Conservation (phyloP, 179 eudicot genomes). For the Nepenthes alata region DNA sequence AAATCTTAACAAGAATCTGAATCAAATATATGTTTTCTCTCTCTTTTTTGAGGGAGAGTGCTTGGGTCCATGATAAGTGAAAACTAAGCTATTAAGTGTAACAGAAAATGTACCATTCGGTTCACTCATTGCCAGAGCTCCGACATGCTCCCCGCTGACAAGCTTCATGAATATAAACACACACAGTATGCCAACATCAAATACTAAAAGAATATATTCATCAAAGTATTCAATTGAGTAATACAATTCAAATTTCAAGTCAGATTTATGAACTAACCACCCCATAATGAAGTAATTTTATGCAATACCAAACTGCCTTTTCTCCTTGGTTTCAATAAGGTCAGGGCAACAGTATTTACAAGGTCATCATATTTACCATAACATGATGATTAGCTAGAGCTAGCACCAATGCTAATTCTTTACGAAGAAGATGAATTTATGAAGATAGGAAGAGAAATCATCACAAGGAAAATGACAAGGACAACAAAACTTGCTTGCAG, state of each 20-base stretch:
- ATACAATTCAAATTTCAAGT: not conserved
- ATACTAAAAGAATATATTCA: not conserved
- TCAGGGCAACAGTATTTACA: too few relatives aligned
- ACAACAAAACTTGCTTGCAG: not conserved
- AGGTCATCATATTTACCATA: too few relatives aligned
- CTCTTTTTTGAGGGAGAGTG: not conserved
- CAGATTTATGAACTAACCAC: too few relatives aligned
- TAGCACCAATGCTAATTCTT: too few relatives aligned
- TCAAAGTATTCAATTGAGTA: not conserved
- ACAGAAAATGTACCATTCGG: slow-evolving; percentile 58
- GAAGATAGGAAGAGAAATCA: not conserved
- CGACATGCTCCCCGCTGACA: slow-evolving; percentile 94
- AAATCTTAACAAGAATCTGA: not conserved
- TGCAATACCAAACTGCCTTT: too few relatives aligned
- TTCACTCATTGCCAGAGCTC: slow-evolving; percentile 99
- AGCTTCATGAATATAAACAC: slow-evolving; percentile 41
- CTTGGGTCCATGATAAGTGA: not conserved
- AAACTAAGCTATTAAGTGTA: slow-evolving; percentile 4
- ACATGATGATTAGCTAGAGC: too few relatives aligned
- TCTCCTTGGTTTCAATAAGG: too few relatives aligned
- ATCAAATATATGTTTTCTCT: not conserved
- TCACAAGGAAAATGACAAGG: not conserved
- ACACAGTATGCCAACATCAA: slow-evolving; percentile 14
- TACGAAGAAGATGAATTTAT: too few relatives aligned
- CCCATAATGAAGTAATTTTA: too few relatives aligned